These are phyloP conservation scores for Lactarius psammicola DNA, from an alignment of 768 basidiomycete genomes.

Conservation along the genomic window DNA sequence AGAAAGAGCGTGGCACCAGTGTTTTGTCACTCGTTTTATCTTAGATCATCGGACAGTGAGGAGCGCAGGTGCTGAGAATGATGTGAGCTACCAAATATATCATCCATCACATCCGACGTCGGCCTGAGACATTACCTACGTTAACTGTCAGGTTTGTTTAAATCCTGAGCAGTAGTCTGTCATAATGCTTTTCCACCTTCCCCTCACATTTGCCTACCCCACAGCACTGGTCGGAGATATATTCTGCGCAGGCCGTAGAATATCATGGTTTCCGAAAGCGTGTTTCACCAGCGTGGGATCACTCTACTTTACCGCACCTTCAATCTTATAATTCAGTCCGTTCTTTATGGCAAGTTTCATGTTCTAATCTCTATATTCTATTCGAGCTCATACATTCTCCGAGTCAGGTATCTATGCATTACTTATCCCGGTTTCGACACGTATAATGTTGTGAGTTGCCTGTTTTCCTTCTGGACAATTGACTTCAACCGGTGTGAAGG, in stretches of 20 bases:
- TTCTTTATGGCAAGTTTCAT: not conserved
- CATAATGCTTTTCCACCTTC: not conserved
- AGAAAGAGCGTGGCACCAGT: not conserved
- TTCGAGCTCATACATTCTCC: too few species aligned
- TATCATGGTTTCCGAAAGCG: not conserved
- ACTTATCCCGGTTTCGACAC: constrained; percentile 8
- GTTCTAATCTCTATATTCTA: not conserved
- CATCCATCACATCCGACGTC: too few species aligned
- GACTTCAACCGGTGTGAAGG: not conserved
- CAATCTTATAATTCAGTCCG: not conserved
- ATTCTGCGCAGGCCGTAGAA: not conserved
- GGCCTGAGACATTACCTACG: too few species aligned
- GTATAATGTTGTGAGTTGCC: constrained; percentile 9
- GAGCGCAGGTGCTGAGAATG: not conserved
- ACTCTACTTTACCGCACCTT: not conserved
- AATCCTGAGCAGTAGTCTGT: too few species aligned
- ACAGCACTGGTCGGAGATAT: not conserved
- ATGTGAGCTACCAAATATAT: too few species aligned
- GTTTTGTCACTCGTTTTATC: not conserved
- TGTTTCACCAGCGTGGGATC: not conserved
- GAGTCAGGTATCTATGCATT: constrained; percentile 17
- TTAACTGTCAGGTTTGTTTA: too few species aligned
- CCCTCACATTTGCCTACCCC: not conserved
- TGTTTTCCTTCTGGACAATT: not conserved
- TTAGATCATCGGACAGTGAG: not conserved